Percentiles rank a stretch among this genome's conserved stretches.
phyloP scores from a whole-genome alignment of 306 rosid genomes.

The Quillaja saponaria region DNA sequence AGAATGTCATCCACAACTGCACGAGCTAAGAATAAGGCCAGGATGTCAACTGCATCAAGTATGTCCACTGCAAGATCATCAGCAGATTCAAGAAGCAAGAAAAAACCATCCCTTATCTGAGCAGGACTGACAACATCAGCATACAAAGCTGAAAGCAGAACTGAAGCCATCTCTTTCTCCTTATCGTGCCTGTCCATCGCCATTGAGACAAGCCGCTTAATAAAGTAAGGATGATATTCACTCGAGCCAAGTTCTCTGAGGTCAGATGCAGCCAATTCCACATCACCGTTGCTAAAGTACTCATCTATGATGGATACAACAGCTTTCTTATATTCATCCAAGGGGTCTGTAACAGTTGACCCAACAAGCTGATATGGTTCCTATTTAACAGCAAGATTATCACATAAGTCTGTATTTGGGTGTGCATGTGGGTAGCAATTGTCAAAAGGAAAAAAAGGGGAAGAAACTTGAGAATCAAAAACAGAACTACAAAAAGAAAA shows the following conservation, averaged over 20 bases:
- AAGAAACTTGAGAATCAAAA: too few species aligned
- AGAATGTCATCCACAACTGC: slow-evolving; percentile 98
- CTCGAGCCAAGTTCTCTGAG: slow-evolving; percentile 87
- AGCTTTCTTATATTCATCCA: slow-evolving; percentile 91
- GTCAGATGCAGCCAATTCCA: slow-evolving; percentile 81
- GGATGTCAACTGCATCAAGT: slow-evolving; percentile 87
- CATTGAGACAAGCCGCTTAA: slow-evolving; percentile 89
- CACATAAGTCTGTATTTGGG: too few species aligned
- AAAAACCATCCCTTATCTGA: slow-evolving; percentile 93
- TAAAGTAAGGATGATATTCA: slow-evolving; percentile 84
- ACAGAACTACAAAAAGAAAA: too few species aligned
- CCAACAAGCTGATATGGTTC: slow-evolving; percentile 96
- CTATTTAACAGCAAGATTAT: slow-evolving; percentile 40
- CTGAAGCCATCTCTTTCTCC: slow-evolving; percentile 99
- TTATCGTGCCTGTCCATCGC: slow-evolving; percentile 98
- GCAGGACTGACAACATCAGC: slow-evolving; percentile 89
- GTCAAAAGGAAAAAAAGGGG: too few species aligned
- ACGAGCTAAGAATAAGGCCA: slow-evolving; percentile 92
- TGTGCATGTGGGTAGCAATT: too few species aligned
- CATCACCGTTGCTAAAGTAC: slow-evolving; percentile 85
- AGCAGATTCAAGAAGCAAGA: slow-evolving; percentile 88
- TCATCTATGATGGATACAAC: slow-evolving; percentile 81
- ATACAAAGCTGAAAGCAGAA: slow-evolving; percentile 87
- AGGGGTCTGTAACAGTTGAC: slow-evolving; percentile 72
- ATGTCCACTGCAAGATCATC: slow-evolving; percentile 98